Conservation (phyloP, 2,329 filamentous ascomycete genomes). For the Diaporthe sp. region DNA sequence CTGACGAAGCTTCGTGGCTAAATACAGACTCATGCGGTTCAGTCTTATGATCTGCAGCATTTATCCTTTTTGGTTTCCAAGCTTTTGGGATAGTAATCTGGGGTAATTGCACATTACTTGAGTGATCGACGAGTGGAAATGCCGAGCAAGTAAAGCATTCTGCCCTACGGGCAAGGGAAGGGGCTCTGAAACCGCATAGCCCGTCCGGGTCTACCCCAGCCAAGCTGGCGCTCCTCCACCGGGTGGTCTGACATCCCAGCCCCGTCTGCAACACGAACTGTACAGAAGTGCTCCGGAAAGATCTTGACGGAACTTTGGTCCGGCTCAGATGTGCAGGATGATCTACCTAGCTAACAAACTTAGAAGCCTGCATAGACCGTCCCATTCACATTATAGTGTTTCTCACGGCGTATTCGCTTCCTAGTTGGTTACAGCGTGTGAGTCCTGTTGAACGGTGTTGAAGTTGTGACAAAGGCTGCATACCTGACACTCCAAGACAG, state of each 20-base stretch:
- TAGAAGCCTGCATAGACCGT: background rate
- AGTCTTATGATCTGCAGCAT: background rate
- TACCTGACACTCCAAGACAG: background rate
- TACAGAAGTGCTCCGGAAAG: background rate
- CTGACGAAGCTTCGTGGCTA: background rate
- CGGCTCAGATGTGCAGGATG: background rate
- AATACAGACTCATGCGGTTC: background rate
- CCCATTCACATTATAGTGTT: background rate
- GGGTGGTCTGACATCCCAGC: slow-evolving; percentile 7
- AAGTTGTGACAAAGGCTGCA: background rate
- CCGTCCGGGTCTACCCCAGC: background rate
- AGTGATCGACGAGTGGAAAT: background rate
- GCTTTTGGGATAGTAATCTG: background rate
- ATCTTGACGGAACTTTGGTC: background rate
- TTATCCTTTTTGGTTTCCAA: background rate
- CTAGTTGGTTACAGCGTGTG: background rate
- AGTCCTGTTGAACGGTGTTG: background rate
- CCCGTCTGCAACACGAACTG: slow-evolving; percentile 1
- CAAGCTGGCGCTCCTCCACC: no score
- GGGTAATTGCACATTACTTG: background rate
- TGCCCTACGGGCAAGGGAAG: slow-evolving; percentile 5
- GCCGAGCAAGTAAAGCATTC: slow-evolving; percentile 1
- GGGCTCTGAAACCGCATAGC: background rate
- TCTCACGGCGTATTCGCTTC: background rate
- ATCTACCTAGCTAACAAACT: background rate